phyloP scores from a whole-genome alignment of 805 yeast genomes.

The Isabelozyma rhagii region DNA sequence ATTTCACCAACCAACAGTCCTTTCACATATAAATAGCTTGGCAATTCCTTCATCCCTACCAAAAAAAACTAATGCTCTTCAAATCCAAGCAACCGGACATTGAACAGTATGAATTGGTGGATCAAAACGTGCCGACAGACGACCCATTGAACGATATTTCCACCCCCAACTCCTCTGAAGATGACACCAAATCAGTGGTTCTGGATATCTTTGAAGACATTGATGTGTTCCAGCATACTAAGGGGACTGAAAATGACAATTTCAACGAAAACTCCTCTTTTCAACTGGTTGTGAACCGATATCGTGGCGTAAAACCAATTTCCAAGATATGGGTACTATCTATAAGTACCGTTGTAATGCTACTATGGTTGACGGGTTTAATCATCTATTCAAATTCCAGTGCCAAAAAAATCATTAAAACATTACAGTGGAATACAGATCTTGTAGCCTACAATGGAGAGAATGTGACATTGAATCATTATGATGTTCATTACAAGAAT shows the following conservation, averaged over 20 bases:
- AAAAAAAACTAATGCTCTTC: too few species aligned
- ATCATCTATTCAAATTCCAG: constrained; percentile 24
- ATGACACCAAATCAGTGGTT: neutral
- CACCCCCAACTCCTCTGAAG: constrained; percentile 3
- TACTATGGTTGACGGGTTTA: constrained; percentile 25
- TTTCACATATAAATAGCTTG: neutral
- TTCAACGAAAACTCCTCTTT: constrained; percentile 20
- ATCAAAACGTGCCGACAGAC: constrained; percentile 4
- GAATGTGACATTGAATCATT: constrained; percentile 30
- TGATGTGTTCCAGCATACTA: constrained; percentile 9
- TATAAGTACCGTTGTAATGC: constrained; percentile 1
- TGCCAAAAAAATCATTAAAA: constrained; percentile 13
- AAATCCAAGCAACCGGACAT: neutral
- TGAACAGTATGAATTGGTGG: constrained; percentile 19
- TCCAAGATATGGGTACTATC: constrained; percentile 1
- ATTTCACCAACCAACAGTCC: neutral
- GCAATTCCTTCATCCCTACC: too few species aligned
- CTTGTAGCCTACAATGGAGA: constrained; percentile 18
- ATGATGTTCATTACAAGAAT: constrained; percentile 22
- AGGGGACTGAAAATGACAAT: constrained; percentile 10
- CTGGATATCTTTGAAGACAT: constrained; percentile 24
- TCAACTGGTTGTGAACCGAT: constrained; percentile 15
- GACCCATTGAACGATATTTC: neutral
- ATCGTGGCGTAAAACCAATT: constrained; percentile 6
- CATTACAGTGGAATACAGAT: constrained; percentile 19